Evolutionary conservation across 2,329 filamentous ascomycete species (phyloP).

Genomic region (Neocatenulostroma microsporum): DNA sequence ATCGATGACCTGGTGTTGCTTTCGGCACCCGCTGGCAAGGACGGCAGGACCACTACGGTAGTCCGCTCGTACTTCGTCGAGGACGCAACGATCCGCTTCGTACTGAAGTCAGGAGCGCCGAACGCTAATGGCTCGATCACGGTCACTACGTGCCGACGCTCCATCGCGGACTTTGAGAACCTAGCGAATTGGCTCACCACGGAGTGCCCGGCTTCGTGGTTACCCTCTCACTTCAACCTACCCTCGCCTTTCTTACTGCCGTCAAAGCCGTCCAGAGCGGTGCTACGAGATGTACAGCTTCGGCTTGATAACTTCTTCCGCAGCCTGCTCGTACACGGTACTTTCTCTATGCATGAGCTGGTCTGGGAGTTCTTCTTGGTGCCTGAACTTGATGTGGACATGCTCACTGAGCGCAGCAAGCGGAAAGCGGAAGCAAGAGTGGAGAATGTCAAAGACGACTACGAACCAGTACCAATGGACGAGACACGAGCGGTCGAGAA

Average conservation of each 20-base stretch:
- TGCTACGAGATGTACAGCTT: slow-evolving; percentile 80
- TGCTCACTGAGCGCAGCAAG: slow-evolving; percentile 80
- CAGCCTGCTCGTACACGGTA: slow-evolving; percentile 78
- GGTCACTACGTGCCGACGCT: slow-evolving; percentile 87
- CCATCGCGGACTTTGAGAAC: slow-evolving; percentile 83
- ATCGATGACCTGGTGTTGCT: slow-evolving; percentile 91
- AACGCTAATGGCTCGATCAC: slow-evolving; percentile 77
- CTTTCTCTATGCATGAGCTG: slow-evolving; percentile 93
- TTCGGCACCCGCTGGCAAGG: slow-evolving; percentile 60
- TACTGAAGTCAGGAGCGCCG: slow-evolving; percentile 87
- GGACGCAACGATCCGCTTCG: slow-evolving; percentile 84
- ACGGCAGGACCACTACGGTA: slow-evolving; percentile 81
- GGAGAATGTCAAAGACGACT: slow-evolving; percentile 84
- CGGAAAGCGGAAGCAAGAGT: slow-evolving; percentile 75
- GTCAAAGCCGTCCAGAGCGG: slow-evolving; percentile 78
- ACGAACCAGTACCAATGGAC: slow-evolving; percentile 58
- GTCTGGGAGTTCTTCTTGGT: slow-evolving; percentile 99
- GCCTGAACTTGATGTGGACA: slow-evolving; percentile 80
- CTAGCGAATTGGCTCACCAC: slow-evolving; percentile 72
- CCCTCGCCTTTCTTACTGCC: slow-evolving; percentile 89
- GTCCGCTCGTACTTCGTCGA: slow-evolving; percentile 96
- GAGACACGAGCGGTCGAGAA: slow-evolving; percentile 76
- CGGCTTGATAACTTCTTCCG: slow-evolving; percentile 82
- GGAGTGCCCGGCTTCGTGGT: slow-evolving; percentile 92
- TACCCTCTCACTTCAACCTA: slow-evolving; percentile 68